Percentiles rank a stretch among this genome's conserved stretches.
Conservation (phyloP, 306 rosid genomes). For the Alnus rubra region DNA sequence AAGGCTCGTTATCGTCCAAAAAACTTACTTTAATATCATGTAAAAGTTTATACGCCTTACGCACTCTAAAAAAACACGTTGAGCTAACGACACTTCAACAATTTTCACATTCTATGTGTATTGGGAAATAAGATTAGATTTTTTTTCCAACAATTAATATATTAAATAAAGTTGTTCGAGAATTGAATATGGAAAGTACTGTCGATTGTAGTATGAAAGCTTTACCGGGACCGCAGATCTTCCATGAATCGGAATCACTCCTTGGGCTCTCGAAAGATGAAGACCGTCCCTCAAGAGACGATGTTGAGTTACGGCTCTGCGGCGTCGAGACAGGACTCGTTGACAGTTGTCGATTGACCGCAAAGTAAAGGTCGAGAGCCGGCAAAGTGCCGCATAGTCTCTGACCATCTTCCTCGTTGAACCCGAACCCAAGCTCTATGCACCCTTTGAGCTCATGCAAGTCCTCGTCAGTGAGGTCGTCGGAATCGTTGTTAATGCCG, state of each 20-base stretch:
- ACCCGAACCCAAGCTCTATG: slow-evolving; percentile 90
- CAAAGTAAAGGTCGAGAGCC: slow-evolving; percentile 89
- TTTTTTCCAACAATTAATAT: too few species aligned
- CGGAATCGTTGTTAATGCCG: slow-evolving; percentile 26
- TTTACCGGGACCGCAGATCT: slow-evolving; percentile 78
- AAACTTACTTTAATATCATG: too few species aligned
- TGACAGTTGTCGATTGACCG: slow-evolving; percentile 70
- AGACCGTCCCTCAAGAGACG: slow-evolving; percentile 49
- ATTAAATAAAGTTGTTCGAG: too few species aligned
- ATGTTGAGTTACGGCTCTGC: slow-evolving; percentile 39
- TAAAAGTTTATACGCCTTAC: too few species aligned
- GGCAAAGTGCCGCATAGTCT: slow-evolving; percentile 73
- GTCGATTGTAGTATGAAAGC: background rate
- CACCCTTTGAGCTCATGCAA: slow-evolving; percentile 74
- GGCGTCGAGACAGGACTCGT: slow-evolving; percentile 62
- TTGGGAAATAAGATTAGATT: too few species aligned
- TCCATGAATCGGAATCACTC: slow-evolving; percentile 75
- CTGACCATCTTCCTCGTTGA: slow-evolving; percentile 87
- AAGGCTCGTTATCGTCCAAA: too few species aligned
- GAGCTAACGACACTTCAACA: too few species aligned
- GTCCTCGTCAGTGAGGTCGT: slow-evolving; percentile 68
- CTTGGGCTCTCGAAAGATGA: slow-evolving; percentile 46
- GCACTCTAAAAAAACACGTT: too few species aligned
- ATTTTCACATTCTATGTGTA: too few species aligned
- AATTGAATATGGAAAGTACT: too few species aligned